Base-by-base conservation (phyloP, 306 rosid species). In the Cercis canadensis region DNA sequence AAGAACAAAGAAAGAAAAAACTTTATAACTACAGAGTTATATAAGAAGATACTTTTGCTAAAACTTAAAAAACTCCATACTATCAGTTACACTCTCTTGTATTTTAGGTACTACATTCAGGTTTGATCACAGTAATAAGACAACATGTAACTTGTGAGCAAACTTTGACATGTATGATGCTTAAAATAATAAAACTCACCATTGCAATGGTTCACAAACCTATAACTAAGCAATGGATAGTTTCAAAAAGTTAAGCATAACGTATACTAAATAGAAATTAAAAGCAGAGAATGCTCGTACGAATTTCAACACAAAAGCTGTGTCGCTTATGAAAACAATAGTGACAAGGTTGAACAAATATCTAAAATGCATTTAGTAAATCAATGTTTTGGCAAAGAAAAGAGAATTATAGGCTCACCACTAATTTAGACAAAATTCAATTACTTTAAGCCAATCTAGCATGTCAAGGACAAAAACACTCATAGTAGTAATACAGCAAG, bases 381-480 rank as follows among this genome's bases (percentile, higher is more conserved):
- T 62, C 29, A 24, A 15, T 18, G 44, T 62, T 56, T 34, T 12
- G 2, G 57, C 46, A 32, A 70, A 44, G 50, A 15, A 62, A 65
- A 17, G 1, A 69, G 33, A 29, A 74, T 4, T 6, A 40, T 18
- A 37, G 4, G 33, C 9, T 44, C 11, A 51, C 17, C 50, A 58
- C 32, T 65, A 64, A 43, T 64, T 56, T 50, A 58, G 74, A 5
- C 66, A 72, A 40, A 24, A 57, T 54, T 40, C 32, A 55, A 54
- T 44, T 21, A 49, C 24, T 52, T 43, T 65, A 57, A 47, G 21
- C 19, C 51, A 52, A 72, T 34, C 36, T 43, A 51, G 21, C 40
- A 58, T 70, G 41, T 40, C 63, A 65, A 37, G 41, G 45, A 71
- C 16, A 40, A 63, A 13, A 6, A 36, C n/a, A n/a, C n/a, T 49